Percentiles rank a stretch among this genome's conserved stretches.
These are phyloP conservation scores for Chrysoporthe cubensis DNA, from an alignment of 2,329 filamentous ascomycete genomes.

Conservation along the genomic window DNA sequence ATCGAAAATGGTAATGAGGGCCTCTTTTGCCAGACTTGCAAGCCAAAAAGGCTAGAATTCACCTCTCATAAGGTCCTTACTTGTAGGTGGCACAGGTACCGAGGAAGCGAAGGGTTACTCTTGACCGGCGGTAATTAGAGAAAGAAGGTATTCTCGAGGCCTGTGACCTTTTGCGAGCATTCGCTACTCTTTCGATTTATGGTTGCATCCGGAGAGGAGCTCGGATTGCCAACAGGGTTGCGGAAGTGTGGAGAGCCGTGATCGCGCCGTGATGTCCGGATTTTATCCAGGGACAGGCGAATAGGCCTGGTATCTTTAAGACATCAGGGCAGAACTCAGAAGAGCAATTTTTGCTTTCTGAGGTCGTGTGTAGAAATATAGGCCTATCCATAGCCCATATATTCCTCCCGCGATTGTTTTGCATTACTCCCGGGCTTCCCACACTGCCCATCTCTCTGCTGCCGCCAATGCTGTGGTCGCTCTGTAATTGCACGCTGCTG, in stretches of 20 bases:
- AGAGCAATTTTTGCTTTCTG: too few species aligned
- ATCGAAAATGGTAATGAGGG: slow-evolving; percentile 44
- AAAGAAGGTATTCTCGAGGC: too few species aligned
- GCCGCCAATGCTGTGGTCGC: too few species aligned
- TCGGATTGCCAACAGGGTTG: not conserved
- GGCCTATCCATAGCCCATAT: too few species aligned
- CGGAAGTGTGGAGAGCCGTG: not conserved
- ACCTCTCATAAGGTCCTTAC: too few species aligned
- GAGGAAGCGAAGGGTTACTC: too few species aligned
- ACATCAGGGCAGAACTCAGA: too few species aligned
- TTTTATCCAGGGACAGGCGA: not conserved
- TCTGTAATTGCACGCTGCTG: too few species aligned
- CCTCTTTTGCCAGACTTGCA: not conserved
- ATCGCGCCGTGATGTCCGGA: not conserved
- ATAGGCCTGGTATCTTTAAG: not conserved
- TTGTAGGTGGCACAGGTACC: too few species aligned
- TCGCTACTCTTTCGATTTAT: not conserved
- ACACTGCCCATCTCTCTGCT: not conserved
- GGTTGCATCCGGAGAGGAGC: not conserved
- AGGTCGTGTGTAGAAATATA: too few species aligned
- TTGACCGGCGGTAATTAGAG: too few species aligned
- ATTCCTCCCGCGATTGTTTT: too few species aligned
- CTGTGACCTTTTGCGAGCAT: not conserved
- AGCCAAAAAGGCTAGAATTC: not conserved
- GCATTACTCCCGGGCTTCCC: not conserved